Evolutionary conservation across 2,329 filamentous ascomycete genomes (phyloP).

Genomic region (Lecanicillium sp.): DNA sequence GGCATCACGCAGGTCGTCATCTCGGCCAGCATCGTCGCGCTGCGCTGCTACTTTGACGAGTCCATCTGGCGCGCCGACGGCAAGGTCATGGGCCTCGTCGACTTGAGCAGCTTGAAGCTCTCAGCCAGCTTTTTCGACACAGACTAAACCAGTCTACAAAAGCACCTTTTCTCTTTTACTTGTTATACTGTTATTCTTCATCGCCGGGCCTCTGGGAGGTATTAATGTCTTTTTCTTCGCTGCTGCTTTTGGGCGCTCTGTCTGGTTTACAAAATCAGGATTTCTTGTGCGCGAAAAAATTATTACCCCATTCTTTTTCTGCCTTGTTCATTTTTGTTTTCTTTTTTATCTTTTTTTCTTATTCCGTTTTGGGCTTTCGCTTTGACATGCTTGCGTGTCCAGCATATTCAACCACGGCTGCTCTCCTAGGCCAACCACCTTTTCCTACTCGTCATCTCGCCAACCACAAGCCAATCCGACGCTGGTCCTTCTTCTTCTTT

Average conservation of each 20-base stretch:
- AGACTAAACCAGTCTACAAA: conserved; percentile 23
- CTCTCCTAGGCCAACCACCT: background rate
- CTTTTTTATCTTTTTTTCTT: background rate
- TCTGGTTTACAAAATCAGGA: background rate
- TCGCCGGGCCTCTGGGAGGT: background rate
- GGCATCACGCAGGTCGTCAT: conserved; percentile 36
- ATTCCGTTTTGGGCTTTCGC: background rate
- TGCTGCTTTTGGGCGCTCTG: background rate
- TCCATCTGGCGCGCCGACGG: conserved; percentile 39
- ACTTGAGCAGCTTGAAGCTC: conserved; percentile 37
- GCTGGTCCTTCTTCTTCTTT: no score
- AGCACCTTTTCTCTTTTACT: background rate
- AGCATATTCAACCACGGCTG: background rate
- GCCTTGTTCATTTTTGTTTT: background rate
- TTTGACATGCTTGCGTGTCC: background rate
- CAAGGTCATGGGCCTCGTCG: conserved; percentile 40
- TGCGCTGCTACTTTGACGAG: conserved; percentile 40
- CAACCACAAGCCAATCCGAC: background rate
- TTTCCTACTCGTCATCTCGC: background rate
- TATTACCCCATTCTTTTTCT: background rate
- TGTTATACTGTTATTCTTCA: background rate
- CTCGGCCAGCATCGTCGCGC: conserved; percentile 24
- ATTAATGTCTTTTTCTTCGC: background rate
- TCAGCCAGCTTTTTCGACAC: conserved; percentile 41
- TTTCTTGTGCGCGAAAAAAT: background rate